phyloP scores from a whole-genome alignment of 352 stramenopile species.

The Phytophthora tentaculata region DNA sequence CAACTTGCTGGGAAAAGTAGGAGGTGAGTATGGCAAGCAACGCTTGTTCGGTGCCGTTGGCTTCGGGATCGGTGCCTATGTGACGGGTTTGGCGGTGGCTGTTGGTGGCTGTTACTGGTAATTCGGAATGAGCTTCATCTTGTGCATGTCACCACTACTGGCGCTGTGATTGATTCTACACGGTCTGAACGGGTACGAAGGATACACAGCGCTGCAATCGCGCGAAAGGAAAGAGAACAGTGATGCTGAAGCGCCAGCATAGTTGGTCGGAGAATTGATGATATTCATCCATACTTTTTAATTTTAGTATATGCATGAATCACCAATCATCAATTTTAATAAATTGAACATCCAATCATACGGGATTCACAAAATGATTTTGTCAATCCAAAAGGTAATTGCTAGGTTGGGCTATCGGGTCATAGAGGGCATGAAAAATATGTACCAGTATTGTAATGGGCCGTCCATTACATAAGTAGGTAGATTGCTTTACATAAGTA shows the following conservation, averaged over 20 bases:
- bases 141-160: slow-evolving; percentile 55
- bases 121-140: slow-evolving; percentile 60
- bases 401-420: too few species aligned
- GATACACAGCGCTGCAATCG: slow-evolving; percentile 17
- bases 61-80: slow-evolving; percentile 62
- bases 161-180: slow-evolving; percentile 63
- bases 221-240: slow-evolving; percentile 28
- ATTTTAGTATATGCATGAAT: too few species aligned
- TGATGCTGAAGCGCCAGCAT: slow-evolving; percentile 6
- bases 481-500: too few species aligned
- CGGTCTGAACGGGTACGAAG: slow-evolving; percentile 15
- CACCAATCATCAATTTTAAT: too few species aligned
- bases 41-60: slow-evolving; percentile 73
- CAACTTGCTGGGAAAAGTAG: slow-evolving; percentile 57
- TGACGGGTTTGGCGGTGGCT: slow-evolving; percentile 56
- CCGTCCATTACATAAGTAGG: too few species aligned
- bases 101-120: slow-evolving; percentile 43
- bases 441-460: too few species aligned
- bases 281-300: too few species aligned
- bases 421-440: too few species aligned
- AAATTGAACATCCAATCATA: too few species aligned
- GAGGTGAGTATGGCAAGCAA: slow-evolving; percentile 74
- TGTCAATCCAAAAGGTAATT: too few species aligned
- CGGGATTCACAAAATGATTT: too few species aligned
- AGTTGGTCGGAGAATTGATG: too few species aligned